Evolutionary conservation across 140 eudicot species (phyloP).

Genomic region (Senecio squalidus): DNA sequence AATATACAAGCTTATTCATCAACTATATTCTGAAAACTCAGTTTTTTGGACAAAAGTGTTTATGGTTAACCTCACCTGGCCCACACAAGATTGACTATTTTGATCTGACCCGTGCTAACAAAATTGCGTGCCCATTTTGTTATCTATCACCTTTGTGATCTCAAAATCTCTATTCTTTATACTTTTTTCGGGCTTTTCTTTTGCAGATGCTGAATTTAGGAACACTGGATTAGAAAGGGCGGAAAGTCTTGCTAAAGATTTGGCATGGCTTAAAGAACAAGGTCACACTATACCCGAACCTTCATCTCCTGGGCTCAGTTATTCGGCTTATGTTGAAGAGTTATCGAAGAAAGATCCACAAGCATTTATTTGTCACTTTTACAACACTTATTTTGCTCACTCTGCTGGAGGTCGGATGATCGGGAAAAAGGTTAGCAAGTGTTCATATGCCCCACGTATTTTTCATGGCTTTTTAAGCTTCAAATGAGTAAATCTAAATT

Average conservation of each 20-base stretch:
- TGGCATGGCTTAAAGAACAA: slow-evolving; percentile 80
- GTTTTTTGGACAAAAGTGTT: no score
- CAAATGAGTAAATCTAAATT: no score
- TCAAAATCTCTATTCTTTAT: not conserved
- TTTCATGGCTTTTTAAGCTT: not conserved
- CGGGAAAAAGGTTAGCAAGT: slow-evolving; percentile 67
- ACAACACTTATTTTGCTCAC: slow-evolving; percentile 91
- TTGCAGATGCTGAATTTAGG: slow-evolving; percentile 80
- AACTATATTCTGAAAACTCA: no score
- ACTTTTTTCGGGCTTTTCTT: not conserved
- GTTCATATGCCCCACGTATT: not conserved
- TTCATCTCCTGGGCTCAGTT: slow-evolving; percentile 68
- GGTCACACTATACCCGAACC: slow-evolving; percentile 84
- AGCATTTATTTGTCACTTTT: slow-evolving; percentile 93
- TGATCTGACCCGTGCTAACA: no score
- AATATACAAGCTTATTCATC: no score
- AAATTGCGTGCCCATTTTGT: no score
- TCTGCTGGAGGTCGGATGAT: slow-evolving; percentile 98
- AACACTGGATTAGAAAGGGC: slow-evolving; percentile 92
- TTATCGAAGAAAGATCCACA: slow-evolving; percentile 82
- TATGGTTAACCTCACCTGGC: no score
- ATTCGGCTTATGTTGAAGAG: slow-evolving; percentile 61
- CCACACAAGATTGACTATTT: no score
- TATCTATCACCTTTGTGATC: not conserved
- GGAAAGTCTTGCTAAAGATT: slow-evolving; percentile 61